These are phyloP conservation scores for Fusarium agapanthi DNA, from an alignment of 2,329 filamentous ascomycete genomes.

Conservation along the genomic window DNA sequence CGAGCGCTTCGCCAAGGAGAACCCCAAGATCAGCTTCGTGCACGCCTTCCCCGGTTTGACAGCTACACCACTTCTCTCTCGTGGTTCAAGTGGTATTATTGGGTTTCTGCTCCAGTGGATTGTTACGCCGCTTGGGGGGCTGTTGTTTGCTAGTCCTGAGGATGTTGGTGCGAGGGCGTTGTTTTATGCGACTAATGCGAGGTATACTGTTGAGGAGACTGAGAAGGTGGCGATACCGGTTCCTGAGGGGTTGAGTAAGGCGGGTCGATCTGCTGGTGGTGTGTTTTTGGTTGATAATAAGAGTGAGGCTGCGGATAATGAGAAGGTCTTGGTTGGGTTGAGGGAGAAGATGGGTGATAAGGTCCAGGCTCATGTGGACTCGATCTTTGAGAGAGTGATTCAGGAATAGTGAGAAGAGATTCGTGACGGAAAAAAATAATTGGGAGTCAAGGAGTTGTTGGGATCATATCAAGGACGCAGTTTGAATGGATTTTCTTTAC, in stretches of 20 bases:
- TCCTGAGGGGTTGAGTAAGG: neutral
- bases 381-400: neutral
- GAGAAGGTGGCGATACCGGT: neutral
- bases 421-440: rapidly evolving
- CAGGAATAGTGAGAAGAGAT: neutral
- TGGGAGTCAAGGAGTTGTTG: neutral
- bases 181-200: constrained; percentile 37
- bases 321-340: constrained; percentile 17
- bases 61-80: constrained; percentile 27
- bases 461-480: rapidly evolving
- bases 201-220: constrained; percentile 19
- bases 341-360: neutral
- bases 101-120: constrained; percentile 24
- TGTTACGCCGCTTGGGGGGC: constrained; percentile 14
- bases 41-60: constrained; percentile 48
- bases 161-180: constrained; percentile 35
- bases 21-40: constrained; percentile 52
- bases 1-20: constrained; percentile 56
- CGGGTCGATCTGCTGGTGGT: neutral
- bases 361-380: constrained; percentile 6
- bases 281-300: constrained; percentile 24
- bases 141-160: constrained; percentile 19
- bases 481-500: rapidly evolving
- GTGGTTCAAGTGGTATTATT: constrained; percentile 30
- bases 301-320: constrained; percentile 25